Evolutionary conservation across 331 rosid species (phyloP).

Genomic region (Arachis monticola): DNA sequence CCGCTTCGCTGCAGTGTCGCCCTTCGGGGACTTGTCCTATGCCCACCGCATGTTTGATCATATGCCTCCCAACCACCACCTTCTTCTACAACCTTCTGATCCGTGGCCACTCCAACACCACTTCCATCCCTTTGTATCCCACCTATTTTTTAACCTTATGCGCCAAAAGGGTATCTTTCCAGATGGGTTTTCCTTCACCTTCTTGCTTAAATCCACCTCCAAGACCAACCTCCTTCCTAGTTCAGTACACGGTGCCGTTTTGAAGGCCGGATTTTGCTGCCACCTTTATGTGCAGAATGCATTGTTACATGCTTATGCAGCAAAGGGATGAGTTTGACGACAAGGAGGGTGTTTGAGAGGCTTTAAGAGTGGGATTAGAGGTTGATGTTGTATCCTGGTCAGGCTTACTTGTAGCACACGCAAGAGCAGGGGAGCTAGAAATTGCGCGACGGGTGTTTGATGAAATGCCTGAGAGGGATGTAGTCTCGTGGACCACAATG

Average conservation of each 20-base stretch:
- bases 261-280: constrained; percentile 57
- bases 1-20: constrained; percentile 63
- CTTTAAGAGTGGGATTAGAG: constrained; percentile 40
- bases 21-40: constrained; percentile 57
- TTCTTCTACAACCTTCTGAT: constrained; percentile 68
- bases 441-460: constrained; percentile 59
- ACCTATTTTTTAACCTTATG: constrained; percentile 58
- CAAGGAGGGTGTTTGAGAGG: constrained; percentile 57
- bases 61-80: constrained; percentile 54
- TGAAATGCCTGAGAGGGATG: constrained; percentile 77
- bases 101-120: constrained; percentile 56
- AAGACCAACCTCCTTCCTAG: constrained; percentile 25
- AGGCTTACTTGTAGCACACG: constrained; percentile 68
- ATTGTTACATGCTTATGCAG: constrained; percentile 60
- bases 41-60: constrained; percentile 62
- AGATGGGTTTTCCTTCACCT: constrained; percentile 60
- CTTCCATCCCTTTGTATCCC: constrained; percentile 45
- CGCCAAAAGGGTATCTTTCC: constrained; percentile 45
- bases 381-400: constrained; percentile 72
- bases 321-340: constrained; percentile 43
- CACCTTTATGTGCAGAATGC: constrained; percentile 59
- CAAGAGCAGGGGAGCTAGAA: constrained; percentile 62
- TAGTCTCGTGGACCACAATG: constrained; percentile 80
- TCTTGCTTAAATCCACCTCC: constrained; percentile 59
- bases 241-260: constrained; percentile 48